Base-by-base conservation (phyloP, 345 rosid species). In the Eucalyptus erythrocorys region DNA sequence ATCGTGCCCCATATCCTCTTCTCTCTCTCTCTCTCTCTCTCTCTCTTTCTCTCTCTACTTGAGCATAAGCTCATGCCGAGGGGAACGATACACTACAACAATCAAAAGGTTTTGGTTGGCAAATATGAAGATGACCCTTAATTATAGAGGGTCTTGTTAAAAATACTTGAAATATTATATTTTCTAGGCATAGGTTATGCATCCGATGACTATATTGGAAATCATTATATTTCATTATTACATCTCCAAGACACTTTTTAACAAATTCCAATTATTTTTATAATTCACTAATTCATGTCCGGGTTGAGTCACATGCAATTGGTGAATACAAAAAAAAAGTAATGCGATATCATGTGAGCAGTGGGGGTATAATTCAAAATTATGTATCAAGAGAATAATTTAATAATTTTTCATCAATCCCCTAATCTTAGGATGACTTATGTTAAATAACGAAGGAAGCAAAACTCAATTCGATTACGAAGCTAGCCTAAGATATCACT, bases 231-330 rank as follows among this genome's bases (percentile, higher is more conserved):
- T 34, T 34, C 37, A 66, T 37, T 34, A 3, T 21, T 51, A 51
- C 0, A 8, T 37, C 45, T 71, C 0, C 6, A 7, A 37, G 27
- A 40, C 0, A 10, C 26, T 37, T 37, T 34, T 37, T 19, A 21
- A 19, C 43, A 37, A 37, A 71, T 19, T 37, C 8, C 21, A 37
- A 71, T 71, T 37, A 21, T 71, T 71, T 37, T 71, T 34, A 37
- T 37, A 3, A 5, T 10, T 37, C 81, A 37, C 1, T 37, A 71
- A 37, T 19, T 71, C 7, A 71, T 71, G 14, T 37, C 26, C 2
- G 3, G 14, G 45, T 24, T 21, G 7, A 71, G 22, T 6, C 27
- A 1, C 45, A 19, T 2, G 45, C 15, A 1, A 71, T 71, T 6
- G 12, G 24, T 19, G 14, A 11, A 71, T 37, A 19, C 42, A 37